phyloP scores from a whole-genome alignment of 202 grass and related monocot species.

The Digitaria exilis region DNA sequence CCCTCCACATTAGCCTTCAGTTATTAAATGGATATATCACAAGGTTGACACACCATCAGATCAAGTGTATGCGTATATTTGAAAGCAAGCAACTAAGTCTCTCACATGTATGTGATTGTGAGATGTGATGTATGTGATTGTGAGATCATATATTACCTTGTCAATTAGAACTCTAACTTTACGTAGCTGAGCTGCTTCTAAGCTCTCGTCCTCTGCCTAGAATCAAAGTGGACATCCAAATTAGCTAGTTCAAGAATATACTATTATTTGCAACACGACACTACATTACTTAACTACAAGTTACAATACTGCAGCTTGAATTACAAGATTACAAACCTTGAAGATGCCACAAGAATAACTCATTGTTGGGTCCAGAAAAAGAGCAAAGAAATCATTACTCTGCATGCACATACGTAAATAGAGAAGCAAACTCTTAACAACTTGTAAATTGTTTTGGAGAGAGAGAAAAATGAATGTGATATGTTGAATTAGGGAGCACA shows the following conservation, averaged over 20 bases:
- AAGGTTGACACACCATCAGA: background rate
- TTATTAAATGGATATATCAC: background rate
- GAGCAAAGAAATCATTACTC: constrained; percentile 32
- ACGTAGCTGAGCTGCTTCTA: constrained; percentile 15
- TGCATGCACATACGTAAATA: background rate
- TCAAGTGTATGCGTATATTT: background rate
- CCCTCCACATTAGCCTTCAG: constrained; percentile 62
- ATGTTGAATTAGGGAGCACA: background rate
- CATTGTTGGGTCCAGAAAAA: constrained; percentile 24
- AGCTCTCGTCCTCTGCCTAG: constrained; percentile 11
- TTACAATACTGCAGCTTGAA: background rate
- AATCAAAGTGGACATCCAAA: background rate
- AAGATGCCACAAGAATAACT: constrained; percentile 32
- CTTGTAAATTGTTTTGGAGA: background rate
- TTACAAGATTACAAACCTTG: constrained; percentile 9
- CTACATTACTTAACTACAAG: background rate
- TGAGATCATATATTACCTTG: background rate
- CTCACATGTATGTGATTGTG: background rate
- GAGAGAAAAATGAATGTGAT: background rate
- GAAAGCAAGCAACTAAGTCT: background rate
- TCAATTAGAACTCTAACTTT: constrained; percentile 2
- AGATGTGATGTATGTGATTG: background rate
- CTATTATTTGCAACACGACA: background rate
- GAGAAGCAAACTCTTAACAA: background rate
- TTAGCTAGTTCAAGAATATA: background rate